Percentiles rank a stretch among this genome's conserved stretches.
phyloP scores from a whole-genome alignment of 2,329 filamentous ascomycete species.

The Botrytis cinerea region DNA sequence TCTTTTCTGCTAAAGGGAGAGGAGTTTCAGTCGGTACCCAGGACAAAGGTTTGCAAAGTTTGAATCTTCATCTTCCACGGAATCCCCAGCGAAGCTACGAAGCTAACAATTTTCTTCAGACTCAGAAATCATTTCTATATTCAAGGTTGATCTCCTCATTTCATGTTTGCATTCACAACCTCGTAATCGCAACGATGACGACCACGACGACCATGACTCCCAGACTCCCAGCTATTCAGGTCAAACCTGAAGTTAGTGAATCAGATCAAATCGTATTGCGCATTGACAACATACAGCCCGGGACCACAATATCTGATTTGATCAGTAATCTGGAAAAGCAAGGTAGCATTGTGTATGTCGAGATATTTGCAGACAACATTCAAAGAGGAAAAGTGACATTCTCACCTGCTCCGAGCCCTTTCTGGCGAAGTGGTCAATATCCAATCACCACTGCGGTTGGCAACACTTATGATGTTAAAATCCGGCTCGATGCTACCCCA shows the following conservation, averaged over 20 bases:
- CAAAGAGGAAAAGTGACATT: slow-evolving; percentile 55
- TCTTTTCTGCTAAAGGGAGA: background rate
- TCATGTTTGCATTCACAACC: background rate
- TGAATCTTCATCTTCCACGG: background rate
- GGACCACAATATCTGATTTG: slow-evolving; percentile 8
- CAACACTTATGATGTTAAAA: background rate
- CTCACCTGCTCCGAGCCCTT: slow-evolving; percentile 55
- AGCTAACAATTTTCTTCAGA: background rate
- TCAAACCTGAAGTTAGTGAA: background rate
- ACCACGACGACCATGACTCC: background rate
- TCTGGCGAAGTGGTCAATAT: slow-evolving; percentile 49
- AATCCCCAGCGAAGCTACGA: background rate
- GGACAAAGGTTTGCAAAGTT: background rate
- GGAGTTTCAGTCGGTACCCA: background rate
- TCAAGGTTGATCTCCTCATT: background rate
- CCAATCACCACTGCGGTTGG: background rate
- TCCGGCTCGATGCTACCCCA: background rate
- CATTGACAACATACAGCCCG: slow-evolving; percentile 6
- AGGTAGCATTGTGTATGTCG: slow-evolving; percentile 51
- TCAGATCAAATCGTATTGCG: background rate
- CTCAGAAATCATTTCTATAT: background rate
- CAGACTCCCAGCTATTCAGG: background rate
- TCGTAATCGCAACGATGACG: background rate
- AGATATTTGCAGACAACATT: slow-evolving; percentile 51
- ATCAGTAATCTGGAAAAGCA: background rate